Base-by-base conservation (phyloP, 2,329 filamentous ascomycete genomes). In the Dendryphion nanum region DNA sequence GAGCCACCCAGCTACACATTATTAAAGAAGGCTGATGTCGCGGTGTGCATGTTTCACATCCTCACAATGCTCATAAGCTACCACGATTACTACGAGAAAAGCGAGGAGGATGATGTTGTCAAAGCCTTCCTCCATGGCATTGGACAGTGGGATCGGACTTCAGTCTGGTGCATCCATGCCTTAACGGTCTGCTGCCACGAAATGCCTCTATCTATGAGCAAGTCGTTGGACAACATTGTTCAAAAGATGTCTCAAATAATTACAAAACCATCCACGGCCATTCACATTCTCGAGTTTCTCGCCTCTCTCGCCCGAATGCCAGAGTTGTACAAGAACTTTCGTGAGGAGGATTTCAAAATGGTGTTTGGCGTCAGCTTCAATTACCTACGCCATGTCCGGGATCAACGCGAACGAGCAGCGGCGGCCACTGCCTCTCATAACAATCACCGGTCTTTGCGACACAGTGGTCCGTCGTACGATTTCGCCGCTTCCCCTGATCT, bases 221-320 rank as follows among this genome's bases (percentile, higher is more conserved):
- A 91, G 60, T 85, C 83, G 15, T 75, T 97, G 43, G 86, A 91
- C 31, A 85, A 82, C 31, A 88, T 97, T 50, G 75, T 98, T 38
- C 86, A 90, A 55, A 91, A 89, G 61, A 95, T 98, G 87, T 85
- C 90, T 1, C 88, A 90, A 53, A 94, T 96, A 56, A 95, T 98
- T 56, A 97, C 93, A 1, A 90, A 95, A 55, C 83, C 89, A 5
- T 82, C 90, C 40, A 85, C 96, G 23, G 89, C 91, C 7, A 85
- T 96, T 44, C 93, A 98, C 59, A 95, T 98, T 44, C 74, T 98
- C 34, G 93, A 98, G 59, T 97, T 98, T 57, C 73, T 98, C n/a
- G 86, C 88, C 7, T 85, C 89, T 34, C 76, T 98, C 18, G 89
- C 90, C 37, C 83, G 91, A 23, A 72, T 96, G 41, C 88, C 87